phyloP scores from a whole-genome alignment of 345 rosid genomes.

The Eucalyptus regnans region DNA sequence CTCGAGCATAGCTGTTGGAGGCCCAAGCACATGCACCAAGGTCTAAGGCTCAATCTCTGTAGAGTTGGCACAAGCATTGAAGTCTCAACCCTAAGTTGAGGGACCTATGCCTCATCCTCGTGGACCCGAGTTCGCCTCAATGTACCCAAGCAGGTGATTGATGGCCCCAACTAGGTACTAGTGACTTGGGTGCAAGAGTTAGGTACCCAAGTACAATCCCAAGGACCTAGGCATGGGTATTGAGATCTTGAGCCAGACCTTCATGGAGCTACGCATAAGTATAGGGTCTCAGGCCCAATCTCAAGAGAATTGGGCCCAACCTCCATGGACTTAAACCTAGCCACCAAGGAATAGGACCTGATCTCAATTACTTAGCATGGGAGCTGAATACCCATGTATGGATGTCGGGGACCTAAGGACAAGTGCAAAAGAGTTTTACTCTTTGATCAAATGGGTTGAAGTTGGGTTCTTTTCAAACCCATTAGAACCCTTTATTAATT shows the following conservation, averaged over 20 bases:
- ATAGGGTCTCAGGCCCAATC: background rate
- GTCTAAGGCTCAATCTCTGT: background rate
- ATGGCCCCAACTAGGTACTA: background rate
- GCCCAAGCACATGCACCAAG: background rate
- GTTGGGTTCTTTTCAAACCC: background rate
- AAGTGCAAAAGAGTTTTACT: background rate
- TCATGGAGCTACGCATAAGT: fast-evolving
- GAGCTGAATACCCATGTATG: background rate
- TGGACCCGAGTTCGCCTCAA: fast-evolving
- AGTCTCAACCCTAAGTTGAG: background rate
- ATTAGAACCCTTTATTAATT: too few species aligned
- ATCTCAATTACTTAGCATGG: background rate
- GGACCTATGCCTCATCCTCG: fast-evolving
- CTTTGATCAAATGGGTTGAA: background rate
- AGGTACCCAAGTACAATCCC: fast-evolving
- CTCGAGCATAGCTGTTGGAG: background rate
- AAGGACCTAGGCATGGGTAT: background rate
- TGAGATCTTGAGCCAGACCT: background rate
- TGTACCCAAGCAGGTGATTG: background rate
- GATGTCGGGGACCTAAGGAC: background rate
- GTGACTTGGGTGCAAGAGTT: background rate
- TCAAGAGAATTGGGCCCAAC: background rate
- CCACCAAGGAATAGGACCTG: background rate
- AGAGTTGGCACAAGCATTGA: background rate
- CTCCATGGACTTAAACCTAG: fast-evolving